Base-by-base conservation (phyloP, 2,329 filamentous ascomycete species). In the Drechslerella dactyloides region DNA sequence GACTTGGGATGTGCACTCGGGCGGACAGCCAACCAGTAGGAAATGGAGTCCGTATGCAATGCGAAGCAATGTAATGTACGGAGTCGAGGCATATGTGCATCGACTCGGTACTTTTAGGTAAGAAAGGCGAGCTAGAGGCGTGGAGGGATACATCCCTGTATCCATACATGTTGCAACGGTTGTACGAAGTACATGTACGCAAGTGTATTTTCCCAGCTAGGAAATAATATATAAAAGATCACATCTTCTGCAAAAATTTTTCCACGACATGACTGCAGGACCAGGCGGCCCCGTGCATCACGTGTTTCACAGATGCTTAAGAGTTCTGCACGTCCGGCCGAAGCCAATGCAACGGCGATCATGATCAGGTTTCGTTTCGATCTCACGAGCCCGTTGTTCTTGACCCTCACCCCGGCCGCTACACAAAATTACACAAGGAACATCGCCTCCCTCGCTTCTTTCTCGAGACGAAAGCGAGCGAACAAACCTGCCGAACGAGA, bases 311-410 rank as follows among this genome's bases (percentile, higher is more conserved):
- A 4, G 27, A 33, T 33, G 4, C 3, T 33, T 33, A 54, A 7
- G 23, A 2, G n/a, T 33, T 48, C 17, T 42, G 19, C 30, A 27
- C 21, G 15, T 35, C 48, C 21, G n/a, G 37, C 62, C 55, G 30
- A 55, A 37, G 23, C 24, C 56, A 54, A 66, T 54, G 62, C 56
- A 54, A 66, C 62, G 62, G 62, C 62, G 62, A 66, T 52, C 55
- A 66, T 23, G n/a, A 30, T 61, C 33, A 52, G 53, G 53, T 53
- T 17, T 24, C 17, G 21, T n/a, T 21, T 27, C n/a, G 19, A 30
- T 60, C 57, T 51, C 27, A 40, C 5, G 33, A 60, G 27, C 46
- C 37, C 19, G 21, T n/a, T 30, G 27, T 19, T n/a, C 33, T n/a
- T 33, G 27, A 33, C 27, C 3, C 27, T 42, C 37, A 15, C 13